Percentiles rank a stretch among this genome's conserved stretches.
phyloP scores from a whole-genome alignment of 1,284 basidiomycete genomes.

The Apiotrichum gracile region DNA sequence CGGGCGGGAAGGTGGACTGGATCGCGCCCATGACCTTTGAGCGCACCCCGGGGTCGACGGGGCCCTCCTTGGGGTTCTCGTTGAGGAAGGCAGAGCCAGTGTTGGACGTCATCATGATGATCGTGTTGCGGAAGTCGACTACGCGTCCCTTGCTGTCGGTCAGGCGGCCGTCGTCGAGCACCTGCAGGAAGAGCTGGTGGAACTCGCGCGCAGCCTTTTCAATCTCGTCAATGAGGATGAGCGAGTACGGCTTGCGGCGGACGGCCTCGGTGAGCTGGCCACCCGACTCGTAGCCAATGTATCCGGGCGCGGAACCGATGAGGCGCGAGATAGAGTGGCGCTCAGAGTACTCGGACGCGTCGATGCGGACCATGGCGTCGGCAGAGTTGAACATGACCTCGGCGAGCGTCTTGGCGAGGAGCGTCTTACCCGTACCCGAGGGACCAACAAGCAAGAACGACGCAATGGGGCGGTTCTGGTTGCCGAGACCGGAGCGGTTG shows the following conservation, averaged over 20 bases:
- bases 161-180: conserved; percentile 54
- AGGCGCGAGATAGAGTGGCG: conserved; percentile 54
- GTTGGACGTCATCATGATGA: conserved; percentile 55
- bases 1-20: conserved; percentile 52
- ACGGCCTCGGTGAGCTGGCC: conserved; percentile 53
- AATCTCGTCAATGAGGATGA: conserved; percentile 49
- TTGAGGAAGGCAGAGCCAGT: conserved; percentile 53
- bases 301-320: conserved; percentile 54
- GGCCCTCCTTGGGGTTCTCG: conserved; percentile 49
- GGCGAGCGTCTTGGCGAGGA: conserved; percentile 52
- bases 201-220: conserved; percentile 56
- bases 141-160: conserved; percentile 49
- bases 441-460: conserved; percentile 53
- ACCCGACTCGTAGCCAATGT: conserved; percentile 55
- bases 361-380: conserved; percentile 56
- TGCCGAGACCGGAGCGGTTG: conserved; percentile 54
- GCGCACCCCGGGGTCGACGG: conserved; percentile 42
- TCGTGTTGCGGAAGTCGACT: conserved; percentile 47
- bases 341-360: conserved; percentile 53
- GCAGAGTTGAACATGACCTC: conserved; percentile 54
- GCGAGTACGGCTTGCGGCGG: conserved; percentile 49
- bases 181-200: conserved; percentile 55
- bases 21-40: conserved; percentile 52
- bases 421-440: conserved; percentile 55
- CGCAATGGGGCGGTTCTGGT: conserved; percentile 53